Conservation (phyloP, 1,284 basidiomycete species). For the Ceratobasidium sp. region DNA sequence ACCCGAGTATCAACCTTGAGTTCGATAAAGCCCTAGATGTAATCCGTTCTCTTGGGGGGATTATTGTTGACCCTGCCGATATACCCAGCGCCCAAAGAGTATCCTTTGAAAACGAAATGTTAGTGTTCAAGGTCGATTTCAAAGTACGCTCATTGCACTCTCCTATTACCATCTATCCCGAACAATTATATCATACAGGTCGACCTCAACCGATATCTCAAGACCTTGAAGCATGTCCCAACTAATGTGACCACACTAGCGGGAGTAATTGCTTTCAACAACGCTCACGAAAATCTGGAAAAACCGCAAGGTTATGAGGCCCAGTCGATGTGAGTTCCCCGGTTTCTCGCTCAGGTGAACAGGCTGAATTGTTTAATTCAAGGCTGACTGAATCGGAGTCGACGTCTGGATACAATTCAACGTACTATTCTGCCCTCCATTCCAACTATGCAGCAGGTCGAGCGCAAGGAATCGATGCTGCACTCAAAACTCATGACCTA, state of each 20-base stretch:
- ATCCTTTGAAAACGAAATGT: constrained; percentile 71
- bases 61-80: constrained; percentile 72
- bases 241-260: constrained; percentile 67
- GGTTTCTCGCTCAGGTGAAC: too few species aligned
- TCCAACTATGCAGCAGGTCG: constrained; percentile 63
- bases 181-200: background rate
- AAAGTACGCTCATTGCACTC: constrained; percentile 19
- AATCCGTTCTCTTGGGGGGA: constrained; percentile 68
- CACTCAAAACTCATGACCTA: constrained; percentile 48
- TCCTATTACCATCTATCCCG: too few species aligned
- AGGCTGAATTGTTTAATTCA: too few species aligned
- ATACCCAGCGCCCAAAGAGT: constrained; percentile 66
- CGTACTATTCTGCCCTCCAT: constrained; percentile 66
- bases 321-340: constrained; percentile 17
- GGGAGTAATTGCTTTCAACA: constrained; percentile 69
- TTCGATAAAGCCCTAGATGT: constrained; percentile 66
- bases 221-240: constrained; percentile 60
- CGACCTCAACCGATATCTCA: constrained; percentile 18
- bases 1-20: constrained; percentile 51
- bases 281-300: constrained; percentile 53
- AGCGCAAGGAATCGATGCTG: constrained; percentile 69
- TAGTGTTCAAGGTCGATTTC: constrained; percentile 57
- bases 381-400: constrained; percentile 54
- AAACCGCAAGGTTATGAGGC: constrained; percentile 30
- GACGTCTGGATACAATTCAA: constrained; percentile 63